Base-by-base conservation (phyloP, 805 yeast species). In the Zygoascus bituminiphila region DNA sequence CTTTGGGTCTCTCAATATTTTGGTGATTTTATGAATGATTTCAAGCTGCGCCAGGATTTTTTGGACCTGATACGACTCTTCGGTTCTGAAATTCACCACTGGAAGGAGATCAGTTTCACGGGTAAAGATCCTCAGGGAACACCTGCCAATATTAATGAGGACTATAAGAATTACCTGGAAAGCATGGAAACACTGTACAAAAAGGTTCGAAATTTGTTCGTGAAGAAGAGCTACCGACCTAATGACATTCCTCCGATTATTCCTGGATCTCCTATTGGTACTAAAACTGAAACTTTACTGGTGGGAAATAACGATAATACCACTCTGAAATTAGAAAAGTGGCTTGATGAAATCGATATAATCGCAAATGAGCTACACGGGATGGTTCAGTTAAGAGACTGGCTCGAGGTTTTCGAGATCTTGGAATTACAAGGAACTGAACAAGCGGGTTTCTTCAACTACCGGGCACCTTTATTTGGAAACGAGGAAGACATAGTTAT, bases 391-490 rank as follows among this genome's bases (percentile, higher is more conserved):
- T 63, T 79, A 10, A 77, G 76, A 51, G 95, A 89, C 57, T 91
- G 97, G 96, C 70, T 87, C 45, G 74, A 75, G 48, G 76, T 82
- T 2, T 84, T 78, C 61, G 91, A 87, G 58, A 66, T 81, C 1
- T 65, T 91, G 41, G 96, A 89, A 61, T 68, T 77, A 26, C 82
- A 83, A 51, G 77, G 82, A 22, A 77, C 78, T 20, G 79, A 75
- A 43, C 73, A 81, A 0, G 62, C 77, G 9, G 75, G 82, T 7
- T 67, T 88, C 49, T 81, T 84, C 60, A 70, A 74, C 44, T 76
- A 79, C 59, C 51, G 64, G 66, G 48, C 80, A 69, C 45, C 49
- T 52, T 51, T 59, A 4, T 45, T 54, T 25, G 47, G 55, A 1
- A 65, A 68, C 7, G 85, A 80, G 25, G 84, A 79, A 10, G 76